Conservation (phyloP, 176 grass and related monocot genomes). For the Secale cereale region DNA sequence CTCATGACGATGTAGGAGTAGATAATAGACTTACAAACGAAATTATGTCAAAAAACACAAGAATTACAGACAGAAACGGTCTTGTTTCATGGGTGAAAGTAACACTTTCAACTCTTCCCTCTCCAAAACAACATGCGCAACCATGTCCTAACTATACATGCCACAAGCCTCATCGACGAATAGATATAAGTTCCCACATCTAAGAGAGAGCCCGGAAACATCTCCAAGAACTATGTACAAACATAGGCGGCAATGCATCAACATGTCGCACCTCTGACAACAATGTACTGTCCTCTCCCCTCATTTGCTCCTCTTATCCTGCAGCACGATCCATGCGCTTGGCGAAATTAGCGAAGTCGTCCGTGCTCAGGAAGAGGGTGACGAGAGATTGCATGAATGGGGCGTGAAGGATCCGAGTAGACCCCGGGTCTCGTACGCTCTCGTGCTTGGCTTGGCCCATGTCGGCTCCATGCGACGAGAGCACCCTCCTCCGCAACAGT, state of each 20-base stretch:
- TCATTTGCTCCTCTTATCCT: slow-evolving; percentile 37
- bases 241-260: neutral
- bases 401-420: slow-evolving; percentile 16
- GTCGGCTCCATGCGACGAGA: slow-evolving; percentile 30
- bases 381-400: slow-evolving; percentile 43
- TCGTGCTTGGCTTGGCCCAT: slow-evolving; percentile 24
- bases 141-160: neutral
- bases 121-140: neutral
- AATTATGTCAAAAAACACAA: neutral
- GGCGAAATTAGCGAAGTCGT: neutral
- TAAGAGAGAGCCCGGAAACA: neutral
- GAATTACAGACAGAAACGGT: neutral
- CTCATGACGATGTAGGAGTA: neutral
- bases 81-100: neutral
- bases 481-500: slow-evolving; percentile 51
- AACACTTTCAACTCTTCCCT: neutral
- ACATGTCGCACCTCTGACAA: neutral
- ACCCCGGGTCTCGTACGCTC: neutral
- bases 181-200: neutral
- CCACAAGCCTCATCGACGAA: neutral
- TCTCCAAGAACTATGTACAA: neutral
- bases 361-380: neutral
- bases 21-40: neutral
- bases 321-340: neutral
- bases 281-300: neutral